Evolutionary conservation across 306 rosid species (phyloP).

Genomic region (Vigna reflexopilosa): DNA sequence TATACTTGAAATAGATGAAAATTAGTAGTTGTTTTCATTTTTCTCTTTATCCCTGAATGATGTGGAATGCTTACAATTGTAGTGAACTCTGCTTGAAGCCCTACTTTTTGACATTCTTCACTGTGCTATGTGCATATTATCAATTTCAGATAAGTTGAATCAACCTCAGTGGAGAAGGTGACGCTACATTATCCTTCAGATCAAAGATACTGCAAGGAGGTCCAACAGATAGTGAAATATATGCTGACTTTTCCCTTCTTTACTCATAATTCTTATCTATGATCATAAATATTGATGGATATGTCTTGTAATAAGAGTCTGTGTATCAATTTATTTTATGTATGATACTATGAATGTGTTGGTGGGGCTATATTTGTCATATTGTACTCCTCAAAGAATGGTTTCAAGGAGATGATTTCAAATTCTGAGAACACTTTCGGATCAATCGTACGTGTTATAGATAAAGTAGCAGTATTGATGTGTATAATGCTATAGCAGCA

Average conservation of each 20-base stretch:
- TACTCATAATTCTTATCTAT: neutral
- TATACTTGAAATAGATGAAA: neutral
- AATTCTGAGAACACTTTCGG: neutral
- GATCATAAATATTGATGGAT: constrained; percentile 13
- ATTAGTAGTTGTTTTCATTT: no score
- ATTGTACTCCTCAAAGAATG: neutral
- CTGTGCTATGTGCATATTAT: constrained; percentile 13
- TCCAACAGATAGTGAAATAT: neutral
- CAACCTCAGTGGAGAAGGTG: constrained; percentile 64
- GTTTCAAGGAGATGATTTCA: neutral
- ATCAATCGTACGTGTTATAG: neutral
- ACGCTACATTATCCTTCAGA: constrained; percentile 1
- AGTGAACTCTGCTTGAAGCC: neutral
- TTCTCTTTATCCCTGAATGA: no score
- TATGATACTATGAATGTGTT: neutral
- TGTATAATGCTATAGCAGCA: neutral
- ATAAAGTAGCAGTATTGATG: neutral
- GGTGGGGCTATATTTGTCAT: neutral
- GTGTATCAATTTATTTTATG: constrained; percentile 11
- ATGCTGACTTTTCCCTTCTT: constrained; percentile 13
- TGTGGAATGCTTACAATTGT: neutral
- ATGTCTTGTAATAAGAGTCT: constrained; percentile 19
- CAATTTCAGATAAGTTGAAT: constrained; percentile 54
- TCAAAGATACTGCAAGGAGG: constrained; percentile 12
- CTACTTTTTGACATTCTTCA: neutral